phyloP scores from a whole-genome alignment of 306 rosid genomes.

The Lotus japonicus region DNA sequence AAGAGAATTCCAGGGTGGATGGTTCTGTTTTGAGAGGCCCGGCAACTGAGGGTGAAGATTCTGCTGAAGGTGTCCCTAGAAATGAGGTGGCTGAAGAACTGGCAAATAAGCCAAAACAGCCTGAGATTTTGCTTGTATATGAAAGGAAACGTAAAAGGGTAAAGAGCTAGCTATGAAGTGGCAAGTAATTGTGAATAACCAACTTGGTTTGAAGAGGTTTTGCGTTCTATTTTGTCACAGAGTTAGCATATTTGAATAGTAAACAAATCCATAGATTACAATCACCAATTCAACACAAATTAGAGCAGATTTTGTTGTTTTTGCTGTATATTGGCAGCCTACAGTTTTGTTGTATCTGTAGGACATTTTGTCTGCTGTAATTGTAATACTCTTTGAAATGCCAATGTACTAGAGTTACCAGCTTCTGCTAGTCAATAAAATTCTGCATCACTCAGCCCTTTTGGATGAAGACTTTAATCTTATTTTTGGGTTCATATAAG shows the following conservation, averaged over 20 bases:
- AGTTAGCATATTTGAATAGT: constrained; percentile 18
- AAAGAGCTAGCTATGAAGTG: constrained; percentile 21
- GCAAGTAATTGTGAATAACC: constrained; percentile 19
- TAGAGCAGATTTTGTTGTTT: constrained; percentile 10
- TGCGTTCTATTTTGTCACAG: constrained; percentile 15
- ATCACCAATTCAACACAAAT: constrained; percentile 21
- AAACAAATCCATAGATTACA: constrained; percentile 21
- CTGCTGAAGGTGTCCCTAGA: constrained; percentile 10
- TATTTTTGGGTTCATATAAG: not conserved
- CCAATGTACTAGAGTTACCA: constrained; percentile 13
- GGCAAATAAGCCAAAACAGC: constrained; percentile 22
- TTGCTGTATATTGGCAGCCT: constrained; percentile 24
- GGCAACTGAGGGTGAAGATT: constrained; percentile 1
- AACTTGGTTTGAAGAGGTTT: constrained; percentile 3
- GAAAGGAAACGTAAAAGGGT: constrained; percentile 37
- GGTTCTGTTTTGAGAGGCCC: not conserved
- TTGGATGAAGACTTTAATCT: not conserved
- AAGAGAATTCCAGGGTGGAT: constrained; percentile 19
- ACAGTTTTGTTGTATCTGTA: constrained; percentile 19
- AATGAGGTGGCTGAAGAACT: constrained; percentile 17
- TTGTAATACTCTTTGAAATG: constrained; percentile 18
- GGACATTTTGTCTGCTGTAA: constrained; percentile 18
- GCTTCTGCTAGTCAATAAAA: constrained; percentile 1
- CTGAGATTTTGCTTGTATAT: constrained; percentile 44
- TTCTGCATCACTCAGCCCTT: not conserved